Evolutionary conservation across 805 yeast genomes (phyloP).

Genomic region (Candida coquimbonensis): DNA sequence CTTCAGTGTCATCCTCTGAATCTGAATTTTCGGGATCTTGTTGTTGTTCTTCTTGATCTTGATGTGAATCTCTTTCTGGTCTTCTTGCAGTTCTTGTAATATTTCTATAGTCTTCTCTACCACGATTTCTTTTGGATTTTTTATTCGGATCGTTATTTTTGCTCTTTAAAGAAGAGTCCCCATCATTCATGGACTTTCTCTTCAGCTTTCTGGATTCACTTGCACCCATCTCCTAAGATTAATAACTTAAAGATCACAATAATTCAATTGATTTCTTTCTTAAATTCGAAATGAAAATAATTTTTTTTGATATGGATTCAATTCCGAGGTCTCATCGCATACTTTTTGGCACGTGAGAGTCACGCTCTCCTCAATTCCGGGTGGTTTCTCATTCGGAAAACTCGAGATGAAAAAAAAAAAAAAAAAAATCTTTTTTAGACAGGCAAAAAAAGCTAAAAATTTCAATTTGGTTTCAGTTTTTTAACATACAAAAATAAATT

Average conservation of each 20-base stretch:
- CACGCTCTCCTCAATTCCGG: neutral
- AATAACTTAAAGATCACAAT: neutral
- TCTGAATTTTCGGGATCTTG: neutral
- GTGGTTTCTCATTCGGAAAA: neutral
- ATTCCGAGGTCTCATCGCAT: too few relatives aligned
- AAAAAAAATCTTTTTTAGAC: neutral
- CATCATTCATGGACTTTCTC: conserved; percentile 1
- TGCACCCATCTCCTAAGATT: conserved; percentile 7
- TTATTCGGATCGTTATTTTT: neutral
- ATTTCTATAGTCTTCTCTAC: conserved; percentile 55
- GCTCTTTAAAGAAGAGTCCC: neutral
- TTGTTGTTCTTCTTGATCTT: conserved; percentile 16
- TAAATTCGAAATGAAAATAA: neutral
- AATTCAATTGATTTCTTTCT: neutral
- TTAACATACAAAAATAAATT: too few relatives aligned
- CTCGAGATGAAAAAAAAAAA: neutral
- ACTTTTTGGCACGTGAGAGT: too few relatives aligned
- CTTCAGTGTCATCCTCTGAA: neutral
- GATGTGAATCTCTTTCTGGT: conserved; percentile 10
- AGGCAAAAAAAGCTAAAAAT: neutral
- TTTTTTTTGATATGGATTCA: too few relatives aligned
- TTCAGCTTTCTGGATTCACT: conserved; percentile 9
- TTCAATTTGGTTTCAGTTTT: too few relatives aligned
- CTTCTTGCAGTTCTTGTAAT: conserved; percentile 51
- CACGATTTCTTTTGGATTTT: conserved; percentile 29